Evolutionary conservation across 2,329 filamentous ascomycete genomes (phyloP), one percentile per base, ranked within the genome.

Genomic region (Monosporascus sp.): DNA sequence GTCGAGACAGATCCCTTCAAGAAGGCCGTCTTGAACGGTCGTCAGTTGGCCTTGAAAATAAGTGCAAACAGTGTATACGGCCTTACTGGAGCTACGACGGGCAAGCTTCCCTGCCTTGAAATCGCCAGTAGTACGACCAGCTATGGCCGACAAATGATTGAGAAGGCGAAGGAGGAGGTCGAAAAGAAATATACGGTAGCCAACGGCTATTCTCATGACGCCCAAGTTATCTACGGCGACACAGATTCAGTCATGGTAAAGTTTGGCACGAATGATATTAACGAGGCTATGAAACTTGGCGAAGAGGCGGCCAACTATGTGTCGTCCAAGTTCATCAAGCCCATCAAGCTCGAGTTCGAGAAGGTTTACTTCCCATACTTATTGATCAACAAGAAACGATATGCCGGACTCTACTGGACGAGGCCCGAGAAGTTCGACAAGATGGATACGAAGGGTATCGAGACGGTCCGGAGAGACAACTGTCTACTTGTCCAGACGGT

Each of bases 241-340:
- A 99, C 94, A 2, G 94, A 99, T 79, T 99, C 94, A 8, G 94
- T 99, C 74, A 99, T 99, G 94, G 93, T 99, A 57, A 97, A 97
- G 67, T 99, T 99, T 62, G 94, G 94, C 44, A 92, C 91, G 9
- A 86, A 85, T 43, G 91, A 97, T 59, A 78, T 99, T 18, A 80
- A 83, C 6, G 89, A 94, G 59, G 88, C 91, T 22, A 99, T 99
- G 94, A 91, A 88, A 65, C 77, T 99, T 24, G 94, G 94, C n/a
- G 82, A 96, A 66, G 92, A 99, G 70, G 94, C 94, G 11, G 89
- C 94, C 1, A 79, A 86, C 20, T 95, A 78, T 62, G 94, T 99
- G 41, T 97, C 94, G 5, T 81, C 82, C 46, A 96, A 97, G 70
- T 99, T 99, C 68, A 77, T 92, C 70, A 95, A 94, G 67, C 94